Evolutionary conservation across 257 asterid species (phyloP).

Genomic region (Hygrophila difformis): DNA sequence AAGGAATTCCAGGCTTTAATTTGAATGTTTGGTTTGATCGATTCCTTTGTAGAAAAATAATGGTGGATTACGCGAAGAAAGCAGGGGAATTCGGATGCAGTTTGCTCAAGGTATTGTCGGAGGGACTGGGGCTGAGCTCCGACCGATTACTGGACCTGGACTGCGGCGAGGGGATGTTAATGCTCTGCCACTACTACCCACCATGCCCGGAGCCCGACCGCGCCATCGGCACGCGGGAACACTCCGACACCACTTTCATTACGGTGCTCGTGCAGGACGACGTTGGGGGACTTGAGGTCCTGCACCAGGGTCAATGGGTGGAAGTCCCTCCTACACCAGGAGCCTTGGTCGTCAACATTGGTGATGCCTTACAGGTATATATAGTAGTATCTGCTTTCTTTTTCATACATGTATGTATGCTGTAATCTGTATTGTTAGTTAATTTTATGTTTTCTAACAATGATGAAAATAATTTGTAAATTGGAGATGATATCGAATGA

Average conservation of each 20-base stretch:
- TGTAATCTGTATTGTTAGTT: too few relatives aligned
- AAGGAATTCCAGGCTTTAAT: too few relatives aligned
- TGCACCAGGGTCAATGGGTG: constrained; percentile 33
- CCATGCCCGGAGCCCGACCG: constrained; percentile 42
- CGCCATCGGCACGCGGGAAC: constrained; percentile 27
- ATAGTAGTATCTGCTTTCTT: too few relatives aligned
- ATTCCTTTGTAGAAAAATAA: too few relatives aligned
- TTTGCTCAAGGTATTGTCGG: constrained; percentile 28
- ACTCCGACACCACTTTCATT: constrained; percentile 31
- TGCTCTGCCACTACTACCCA: constrained; percentile 29
- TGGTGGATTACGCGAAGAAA: too few relatives aligned
- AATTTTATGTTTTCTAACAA: background rate
- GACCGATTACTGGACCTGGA: constrained; percentile 19
- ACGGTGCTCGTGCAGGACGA: constrained; percentile 37
- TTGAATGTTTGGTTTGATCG: too few relatives aligned
- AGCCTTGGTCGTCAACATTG: constrained; percentile 28
- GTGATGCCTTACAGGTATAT: constrained; percentile 43
- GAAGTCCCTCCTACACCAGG: constrained; percentile 33
- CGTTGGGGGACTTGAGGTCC: constrained; percentile 38
- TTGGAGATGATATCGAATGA: constrained; percentile 29
- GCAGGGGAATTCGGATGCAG: constrained; percentile 22
- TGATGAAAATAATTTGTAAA: too few relatives aligned
- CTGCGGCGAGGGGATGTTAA: constrained; percentile 20
- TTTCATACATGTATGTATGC: too few relatives aligned
- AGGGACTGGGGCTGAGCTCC: constrained; percentile 25